Conservation (phyloP, 192 early-diverging fungal genomes). For the Rhizophagus clarus region DNA sequence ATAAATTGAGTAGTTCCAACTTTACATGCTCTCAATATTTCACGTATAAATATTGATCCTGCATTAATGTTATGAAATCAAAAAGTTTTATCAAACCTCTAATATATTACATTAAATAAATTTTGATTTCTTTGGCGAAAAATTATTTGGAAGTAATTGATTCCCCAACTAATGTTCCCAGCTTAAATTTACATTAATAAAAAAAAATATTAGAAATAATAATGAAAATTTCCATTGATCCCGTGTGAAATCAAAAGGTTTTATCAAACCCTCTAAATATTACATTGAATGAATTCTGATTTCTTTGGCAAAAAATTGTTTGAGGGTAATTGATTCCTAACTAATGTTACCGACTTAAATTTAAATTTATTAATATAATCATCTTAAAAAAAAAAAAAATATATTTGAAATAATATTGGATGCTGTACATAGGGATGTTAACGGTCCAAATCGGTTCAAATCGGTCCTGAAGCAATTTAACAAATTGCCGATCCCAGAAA, state of each 20-base stretch:
- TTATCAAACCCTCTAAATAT: not conserved
- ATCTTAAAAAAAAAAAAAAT: too few relatives aligned
- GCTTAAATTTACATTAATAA: too few relatives aligned
- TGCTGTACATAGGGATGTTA: too few relatives aligned
- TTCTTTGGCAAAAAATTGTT: not conserved
- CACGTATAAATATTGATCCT: not conserved
- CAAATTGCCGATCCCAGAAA: too few relatives aligned
- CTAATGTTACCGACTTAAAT: too few relatives aligned
- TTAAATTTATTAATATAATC: too few relatives aligned
- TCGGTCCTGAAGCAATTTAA: too few relatives aligned
- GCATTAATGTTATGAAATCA: not conserved
- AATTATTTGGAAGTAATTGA: not conserved
- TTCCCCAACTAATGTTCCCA: too few relatives aligned
- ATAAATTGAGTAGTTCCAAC: not conserved
- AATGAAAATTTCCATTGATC: too few relatives aligned
- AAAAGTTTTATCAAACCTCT: not conserved
- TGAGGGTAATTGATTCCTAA: not conserved
- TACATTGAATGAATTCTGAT: not conserved
- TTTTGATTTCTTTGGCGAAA: not conserved
- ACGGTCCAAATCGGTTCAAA: too few relatives aligned
- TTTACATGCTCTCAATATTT: not conserved
- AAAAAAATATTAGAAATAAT: too few relatives aligned
- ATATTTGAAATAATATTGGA: too few relatives aligned
- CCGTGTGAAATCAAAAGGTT: not conserved
- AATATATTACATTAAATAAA: not conserved